Evolutionary conservation across 306 rosid genomes (phyloP).

Genomic region (Acacia crassicarpa): DNA sequence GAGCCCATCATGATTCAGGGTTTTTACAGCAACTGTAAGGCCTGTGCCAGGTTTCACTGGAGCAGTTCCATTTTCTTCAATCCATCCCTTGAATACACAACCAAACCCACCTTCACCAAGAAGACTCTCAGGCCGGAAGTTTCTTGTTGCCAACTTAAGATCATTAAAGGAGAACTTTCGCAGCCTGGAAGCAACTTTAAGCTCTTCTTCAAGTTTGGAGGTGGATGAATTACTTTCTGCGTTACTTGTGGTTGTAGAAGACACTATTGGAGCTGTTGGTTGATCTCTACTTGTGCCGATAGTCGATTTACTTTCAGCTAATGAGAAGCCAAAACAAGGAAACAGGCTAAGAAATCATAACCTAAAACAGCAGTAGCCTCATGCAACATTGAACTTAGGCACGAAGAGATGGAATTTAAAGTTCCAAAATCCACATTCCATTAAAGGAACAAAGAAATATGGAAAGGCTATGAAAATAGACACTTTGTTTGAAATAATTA

Average conservation of each 20-base stretch:
- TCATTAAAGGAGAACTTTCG: constrained; percentile 77
- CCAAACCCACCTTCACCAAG: constrained; percentile 98
- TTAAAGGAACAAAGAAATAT: background rate
- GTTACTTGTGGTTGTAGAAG: constrained; percentile 78
- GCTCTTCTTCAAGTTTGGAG: constrained; percentile 82
- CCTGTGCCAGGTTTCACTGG: constrained; percentile 94
- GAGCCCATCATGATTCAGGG: constrained; percentile 89
- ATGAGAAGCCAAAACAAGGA: constrained; percentile 19
- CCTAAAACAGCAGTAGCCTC: background rate
- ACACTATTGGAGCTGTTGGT: constrained; percentile 56
- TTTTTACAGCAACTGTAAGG: constrained; percentile 89
- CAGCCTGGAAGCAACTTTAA: constrained; percentile 80
- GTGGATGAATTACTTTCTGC: constrained; percentile 82
- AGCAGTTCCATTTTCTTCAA: constrained; percentile 93
- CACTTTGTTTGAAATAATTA: background rate
- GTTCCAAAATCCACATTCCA: background rate
- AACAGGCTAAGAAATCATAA: background rate
- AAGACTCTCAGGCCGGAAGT: constrained; percentile 91
- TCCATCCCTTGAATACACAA: constrained; percentile 94
- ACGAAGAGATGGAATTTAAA: background rate
- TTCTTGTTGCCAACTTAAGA: constrained; percentile 84
- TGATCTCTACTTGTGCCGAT: constrained; percentile 74
- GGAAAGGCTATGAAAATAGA: background rate
- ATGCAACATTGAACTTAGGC: background rate
- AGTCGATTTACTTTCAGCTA: constrained; percentile 66